A percentile compares a stretch with the other conserved stretches of the same genome.
phyloP scores from a whole-genome alignment of 2,329 filamentous ascomycete genomes.

The Ceratocystis huliohia region DNA sequence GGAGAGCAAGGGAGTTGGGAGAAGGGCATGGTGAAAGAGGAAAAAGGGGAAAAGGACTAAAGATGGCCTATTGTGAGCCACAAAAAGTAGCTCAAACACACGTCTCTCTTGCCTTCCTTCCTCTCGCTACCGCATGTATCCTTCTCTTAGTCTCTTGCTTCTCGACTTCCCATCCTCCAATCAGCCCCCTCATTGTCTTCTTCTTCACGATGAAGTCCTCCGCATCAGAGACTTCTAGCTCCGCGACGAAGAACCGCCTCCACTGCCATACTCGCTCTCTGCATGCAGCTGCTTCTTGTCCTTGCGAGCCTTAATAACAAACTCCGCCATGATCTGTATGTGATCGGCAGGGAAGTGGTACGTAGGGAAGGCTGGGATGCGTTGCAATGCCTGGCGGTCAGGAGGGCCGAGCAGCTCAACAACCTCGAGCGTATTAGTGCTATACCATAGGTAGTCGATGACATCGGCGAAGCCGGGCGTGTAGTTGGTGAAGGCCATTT shows the following conservation, averaged over 20 bases:
- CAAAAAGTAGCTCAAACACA: neutral
- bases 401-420: conserved; percentile 75
- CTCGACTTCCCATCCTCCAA: neutral
- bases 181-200: neutral
- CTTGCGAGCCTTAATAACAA: conserved; percentile 77
- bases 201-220: neutral
- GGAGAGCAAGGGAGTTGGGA: neutral
- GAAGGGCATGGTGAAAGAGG: neutral
- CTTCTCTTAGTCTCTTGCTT: neutral
- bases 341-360: conserved; percentile 93
- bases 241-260: conserved; percentile 16
- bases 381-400: conserved; percentile 70
- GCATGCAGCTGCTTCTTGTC: conserved; percentile 54
- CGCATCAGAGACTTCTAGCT: neutral
- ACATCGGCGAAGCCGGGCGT: conserved; percentile 84
- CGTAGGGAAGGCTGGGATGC: conserved; percentile 82
- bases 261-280: conserved; percentile 47
- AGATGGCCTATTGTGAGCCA: neutral
- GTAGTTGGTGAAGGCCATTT: conserved; percentile 92
- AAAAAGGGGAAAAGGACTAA: neutral
- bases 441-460: conserved; percentile 97
- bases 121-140: neutral
- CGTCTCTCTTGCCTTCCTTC: neutral
- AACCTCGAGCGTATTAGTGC: conserved; percentile 75
- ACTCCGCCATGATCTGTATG: conserved; percentile 77